These are phyloP conservation scores for Coemansia sp. DNA, from an alignment of 192 early-diverging fungal genomes.

Conservation along the genomic window DNA sequence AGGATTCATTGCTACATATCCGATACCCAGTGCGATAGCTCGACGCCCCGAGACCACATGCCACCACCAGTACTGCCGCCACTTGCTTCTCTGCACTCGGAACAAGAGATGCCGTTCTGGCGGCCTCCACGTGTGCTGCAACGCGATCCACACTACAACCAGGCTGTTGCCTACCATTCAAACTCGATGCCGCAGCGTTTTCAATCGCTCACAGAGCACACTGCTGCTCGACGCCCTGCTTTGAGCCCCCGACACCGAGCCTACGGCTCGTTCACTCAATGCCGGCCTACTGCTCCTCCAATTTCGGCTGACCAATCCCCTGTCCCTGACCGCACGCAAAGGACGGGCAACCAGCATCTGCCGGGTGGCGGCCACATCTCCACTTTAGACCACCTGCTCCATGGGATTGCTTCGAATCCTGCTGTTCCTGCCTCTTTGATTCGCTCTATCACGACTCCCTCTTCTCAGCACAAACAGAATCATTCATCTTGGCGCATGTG, in stretches of 20 bases:
- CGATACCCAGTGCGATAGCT: conserved; percentile 10
- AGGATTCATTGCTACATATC: conserved; percentile 49
- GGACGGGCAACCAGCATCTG: not conserved
- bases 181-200: not conserved
- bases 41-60: conserved; percentile 15
- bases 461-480: not conserved
- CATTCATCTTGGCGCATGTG: not conserved
- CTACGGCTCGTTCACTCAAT: not conserved
- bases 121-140: conserved; percentile 52
- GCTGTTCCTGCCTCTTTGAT: not conserved
- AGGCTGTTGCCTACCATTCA: not conserved
- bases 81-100: conserved; percentile 1
- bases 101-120: conserved; percentile 48
- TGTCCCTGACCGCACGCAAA: not conserved
- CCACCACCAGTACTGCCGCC: conserved; percentile 33
- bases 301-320: not conserved
- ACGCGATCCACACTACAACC: conserved; percentile 50
- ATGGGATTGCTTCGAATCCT: not conserved
- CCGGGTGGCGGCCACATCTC: not conserved
- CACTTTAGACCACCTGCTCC: not conserved
- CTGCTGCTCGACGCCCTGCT: not conserved
- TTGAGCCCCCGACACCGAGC: not conserved
- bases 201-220: not conserved
- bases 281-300: conserved; percentile 2
- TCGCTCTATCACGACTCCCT: not conserved